phyloP scores from a whole-genome alignment of 306 rosid genomes.

The Cajanus cajan region DNA sequence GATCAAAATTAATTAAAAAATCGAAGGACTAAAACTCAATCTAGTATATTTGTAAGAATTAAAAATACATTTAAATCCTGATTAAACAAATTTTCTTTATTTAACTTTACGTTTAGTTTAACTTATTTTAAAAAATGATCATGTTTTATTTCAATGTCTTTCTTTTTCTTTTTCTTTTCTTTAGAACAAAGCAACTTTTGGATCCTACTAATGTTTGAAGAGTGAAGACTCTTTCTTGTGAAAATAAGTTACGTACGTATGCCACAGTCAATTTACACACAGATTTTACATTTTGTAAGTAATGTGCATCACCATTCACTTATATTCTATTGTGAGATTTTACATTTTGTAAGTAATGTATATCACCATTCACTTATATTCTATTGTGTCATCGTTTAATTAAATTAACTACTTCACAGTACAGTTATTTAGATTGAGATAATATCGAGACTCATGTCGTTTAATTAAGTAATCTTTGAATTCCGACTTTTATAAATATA shows the following conservation, averaged over 20 bases:
- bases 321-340: no score
- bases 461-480: no score
- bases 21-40: not conserved
- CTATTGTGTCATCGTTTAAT: not conserved
- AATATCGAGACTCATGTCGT: no score
- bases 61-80: not conserved
- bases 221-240: constrained; percentile 21
- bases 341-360: no score
- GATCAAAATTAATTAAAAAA: no score
- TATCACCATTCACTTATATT: not conserved
- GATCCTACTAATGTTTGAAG: constrained; percentile 26
- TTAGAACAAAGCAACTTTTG: constrained; percentile 15
- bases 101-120: not conserved
- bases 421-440: no score
- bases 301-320: no score
- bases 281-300: constrained; percentile 39
- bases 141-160: not conserved
- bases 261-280: constrained; percentile 6
- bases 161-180: not conserved
- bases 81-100: not conserved
- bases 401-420: not conserved
- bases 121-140: not conserved
- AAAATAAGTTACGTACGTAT: constrained; percentile 21
- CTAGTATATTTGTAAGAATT: not conserved
- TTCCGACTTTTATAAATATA: no score